Conservation (phyloP, 768 basidiomycete genomes). For the Serendipita sp. region DNA sequence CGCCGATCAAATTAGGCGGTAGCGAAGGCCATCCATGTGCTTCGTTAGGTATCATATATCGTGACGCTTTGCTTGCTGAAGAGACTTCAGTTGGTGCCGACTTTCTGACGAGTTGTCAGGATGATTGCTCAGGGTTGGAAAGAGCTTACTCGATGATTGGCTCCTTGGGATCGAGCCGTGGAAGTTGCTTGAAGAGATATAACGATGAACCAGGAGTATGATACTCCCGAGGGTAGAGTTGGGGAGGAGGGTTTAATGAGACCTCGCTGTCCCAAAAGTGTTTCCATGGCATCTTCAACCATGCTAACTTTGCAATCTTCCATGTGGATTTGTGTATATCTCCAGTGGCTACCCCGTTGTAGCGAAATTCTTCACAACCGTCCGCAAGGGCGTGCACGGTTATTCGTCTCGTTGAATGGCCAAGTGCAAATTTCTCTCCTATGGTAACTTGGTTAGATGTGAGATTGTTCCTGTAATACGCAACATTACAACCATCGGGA, state of each 20-base stretch:
- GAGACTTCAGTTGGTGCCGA: neutral
- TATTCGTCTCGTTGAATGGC: neutral
- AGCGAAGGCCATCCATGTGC: neutral
- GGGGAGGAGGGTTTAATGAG: neutral
- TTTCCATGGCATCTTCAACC: slow-evolving; percentile 6
- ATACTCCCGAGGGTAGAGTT: neutral
- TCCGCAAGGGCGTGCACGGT: neutral
- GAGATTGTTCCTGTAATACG: neutral
- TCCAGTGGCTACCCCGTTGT: neutral
- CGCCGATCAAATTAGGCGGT: neutral
- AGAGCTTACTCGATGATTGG: neutral
- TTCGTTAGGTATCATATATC: neutral
- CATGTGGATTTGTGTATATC: neutral
- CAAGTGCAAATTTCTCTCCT: slow-evolving; percentile 1
- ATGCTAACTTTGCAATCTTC: neutral
- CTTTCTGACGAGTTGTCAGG: neutral
- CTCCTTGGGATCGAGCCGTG: neutral
- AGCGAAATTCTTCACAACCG: slow-evolving; percentile 2
- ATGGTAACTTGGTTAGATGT: neutral
- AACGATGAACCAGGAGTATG: neutral
- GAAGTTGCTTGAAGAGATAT: neutral
- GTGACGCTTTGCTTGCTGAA: neutral
- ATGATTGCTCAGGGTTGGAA: neutral
- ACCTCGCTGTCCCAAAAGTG: neutral
- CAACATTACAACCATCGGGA: neutral